These are phyloP conservation scores for Arabidopsis hybrid DNA, from an alignment of 441 rosid genomes.

Conservation along the genomic window DNA sequence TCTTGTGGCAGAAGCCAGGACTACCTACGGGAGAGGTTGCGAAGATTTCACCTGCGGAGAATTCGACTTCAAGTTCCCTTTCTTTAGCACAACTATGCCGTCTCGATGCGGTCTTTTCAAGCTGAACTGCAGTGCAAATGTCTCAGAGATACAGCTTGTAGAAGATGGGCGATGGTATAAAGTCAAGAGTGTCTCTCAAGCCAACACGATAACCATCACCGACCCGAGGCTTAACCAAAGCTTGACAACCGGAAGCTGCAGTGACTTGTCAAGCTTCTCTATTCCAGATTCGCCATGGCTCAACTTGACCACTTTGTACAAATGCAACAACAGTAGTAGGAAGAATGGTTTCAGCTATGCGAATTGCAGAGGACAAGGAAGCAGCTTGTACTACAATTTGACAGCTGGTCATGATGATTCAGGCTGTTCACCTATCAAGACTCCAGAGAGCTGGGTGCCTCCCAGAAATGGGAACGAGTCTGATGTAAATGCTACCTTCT, in stretches of 20 bases:
- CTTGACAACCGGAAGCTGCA: constrained; percentile 24
- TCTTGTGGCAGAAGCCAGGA: constrained; percentile 23
- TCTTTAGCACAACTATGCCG: constrained; percentile 14
- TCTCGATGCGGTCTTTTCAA: constrained; percentile 44
- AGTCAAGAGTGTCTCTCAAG: constrained; percentile 44
- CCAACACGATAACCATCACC: constrained; percentile 34
- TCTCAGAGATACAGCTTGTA: constrained; percentile 44
- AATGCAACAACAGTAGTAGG: constrained; percentile 29
- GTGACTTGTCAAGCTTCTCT: constrained; percentile 38
- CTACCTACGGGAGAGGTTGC: not conserved
- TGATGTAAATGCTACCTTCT: constrained; percentile 40
- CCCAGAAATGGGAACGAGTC: not conserved
- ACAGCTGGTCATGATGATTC: not conserved
- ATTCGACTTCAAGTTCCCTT: constrained; percentile 43
- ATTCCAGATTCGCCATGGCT: constrained; percentile 46
- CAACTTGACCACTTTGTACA: constrained; percentile 24
- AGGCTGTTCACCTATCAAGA: constrained; percentile 44
- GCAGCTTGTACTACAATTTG: not conserved
- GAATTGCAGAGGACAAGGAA: constrained; percentile 33
- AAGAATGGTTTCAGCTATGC: not conserved
- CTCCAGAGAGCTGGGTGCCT: constrained; percentile 32
- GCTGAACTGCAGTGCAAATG: constrained; percentile 38
- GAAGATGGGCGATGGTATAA: constrained; percentile 36
- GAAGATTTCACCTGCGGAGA: constrained; percentile 42
- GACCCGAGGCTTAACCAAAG: constrained; percentile 40